Evolutionary conservation across 2,329 filamentous ascomycete species (phyloP).

Genomic region (Ceratocystis alfenasii): DNA sequence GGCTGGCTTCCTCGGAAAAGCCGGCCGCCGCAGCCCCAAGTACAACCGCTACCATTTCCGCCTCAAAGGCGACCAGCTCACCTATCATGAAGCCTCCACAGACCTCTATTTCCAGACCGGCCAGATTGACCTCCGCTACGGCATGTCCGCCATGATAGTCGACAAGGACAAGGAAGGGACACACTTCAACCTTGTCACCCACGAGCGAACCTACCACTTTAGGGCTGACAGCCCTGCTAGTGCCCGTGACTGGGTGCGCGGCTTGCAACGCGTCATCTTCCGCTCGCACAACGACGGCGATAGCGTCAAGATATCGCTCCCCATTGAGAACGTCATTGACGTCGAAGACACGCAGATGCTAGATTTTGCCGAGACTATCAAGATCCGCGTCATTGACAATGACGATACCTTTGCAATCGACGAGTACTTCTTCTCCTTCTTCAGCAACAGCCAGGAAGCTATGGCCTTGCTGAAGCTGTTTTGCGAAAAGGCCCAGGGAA

Average conservation of each 20-base stretch:
- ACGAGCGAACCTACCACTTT: slow-evolving; percentile 75
- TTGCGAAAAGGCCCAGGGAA: slow-evolving; percentile 41
- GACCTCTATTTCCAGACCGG: slow-evolving; percentile 86
- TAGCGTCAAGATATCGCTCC: slow-evolving; percentile 89
- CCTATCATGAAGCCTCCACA: slow-evolving; percentile 74
- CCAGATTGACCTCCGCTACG: slow-evolving; percentile 84
- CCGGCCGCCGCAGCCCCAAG: slow-evolving; percentile 73
- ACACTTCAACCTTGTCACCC: slow-evolving; percentile 69
- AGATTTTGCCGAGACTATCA: slow-evolving; percentile 86
- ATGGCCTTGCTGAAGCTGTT: slow-evolving; percentile 64
- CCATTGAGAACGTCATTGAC: slow-evolving; percentile 79
- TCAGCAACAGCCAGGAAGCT: slow-evolving; percentile 72
- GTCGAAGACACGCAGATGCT: slow-evolving; percentile 85
- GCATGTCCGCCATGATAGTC: slow-evolving; percentile 68
- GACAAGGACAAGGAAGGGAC: slow-evolving; percentile 67
- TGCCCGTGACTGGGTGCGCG: slow-evolving; percentile 93
- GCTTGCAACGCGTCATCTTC: slow-evolving; percentile 88
- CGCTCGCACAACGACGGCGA: slow-evolving; percentile 91
- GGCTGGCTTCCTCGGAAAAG: slow-evolving; percentile 79
- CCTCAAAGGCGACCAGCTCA: slow-evolving; percentile 79
- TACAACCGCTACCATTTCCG: slow-evolving; percentile 91
- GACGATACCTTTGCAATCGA: slow-evolving; percentile 92
- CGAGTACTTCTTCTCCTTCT: slow-evolving; percentile 98
- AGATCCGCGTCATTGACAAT: slow-evolving; percentile 83
- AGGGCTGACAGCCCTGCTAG: slow-evolving; percentile 75